A percentile compares a stretch with the other conserved stretches of the same genome.
Conservation (phyloP, 805 yeast species). For the Ogataea parapolymorpha region DNA sequence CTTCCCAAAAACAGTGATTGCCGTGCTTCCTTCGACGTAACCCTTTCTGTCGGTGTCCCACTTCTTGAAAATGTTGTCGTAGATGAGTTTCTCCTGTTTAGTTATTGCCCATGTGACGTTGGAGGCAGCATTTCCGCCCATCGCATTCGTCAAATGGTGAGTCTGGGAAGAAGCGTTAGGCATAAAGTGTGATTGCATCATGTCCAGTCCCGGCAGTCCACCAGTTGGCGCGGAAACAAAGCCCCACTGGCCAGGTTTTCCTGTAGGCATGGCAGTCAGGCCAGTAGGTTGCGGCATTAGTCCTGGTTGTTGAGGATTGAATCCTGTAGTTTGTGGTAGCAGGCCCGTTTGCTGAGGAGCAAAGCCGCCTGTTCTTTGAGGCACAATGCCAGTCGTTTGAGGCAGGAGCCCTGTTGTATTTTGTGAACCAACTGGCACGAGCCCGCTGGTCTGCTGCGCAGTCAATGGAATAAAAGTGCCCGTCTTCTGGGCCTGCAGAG, state of each 20-base stretch:
- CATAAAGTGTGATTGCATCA: slow-evolving; percentile 64
- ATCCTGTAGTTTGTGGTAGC: slow-evolving; percentile 35
- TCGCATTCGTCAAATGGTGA: slow-evolving; percentile 26
- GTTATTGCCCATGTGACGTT: slow-evolving; percentile 81
- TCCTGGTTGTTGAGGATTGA: slow-evolving; percentile 28
- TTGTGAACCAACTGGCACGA: slow-evolving; percentile 30
- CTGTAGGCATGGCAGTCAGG: slow-evolving; percentile 51
- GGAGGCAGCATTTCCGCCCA: slow-evolving; percentile 35
- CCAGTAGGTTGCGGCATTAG: slow-evolving; percentile 44
- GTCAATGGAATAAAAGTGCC: slow-evolving; percentile 54
- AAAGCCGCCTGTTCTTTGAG: slow-evolving; percentile 32
- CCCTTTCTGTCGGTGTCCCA: slow-evolving; percentile 77
- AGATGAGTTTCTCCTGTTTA: slow-evolving; percentile 80
- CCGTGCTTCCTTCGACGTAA: slow-evolving; percentile 71
- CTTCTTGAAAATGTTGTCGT: slow-evolving; percentile 82
- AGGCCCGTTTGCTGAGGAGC: slow-evolving; percentile 24
- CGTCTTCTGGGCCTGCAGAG: slow-evolving; percentile 63
- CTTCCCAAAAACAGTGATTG: slow-evolving; percentile 83
- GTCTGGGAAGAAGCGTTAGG: slow-evolving; percentile 42
- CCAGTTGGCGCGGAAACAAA: slow-evolving; percentile 67
- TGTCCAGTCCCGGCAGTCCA: slow-evolving; percentile 67
- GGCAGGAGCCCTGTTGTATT: slow-evolving; percentile 37
- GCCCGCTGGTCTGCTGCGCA: slow-evolving; percentile 32
- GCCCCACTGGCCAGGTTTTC: slow-evolving; percentile 80
- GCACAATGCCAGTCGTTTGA: slow-evolving; percentile 32